Percentiles rank a stretch among this genome's conserved stretches.
Evolutionary conservation across 2,329 filamentous ascomycete species (phyloP).

Genomic region (Piedraia hortae): DNA sequence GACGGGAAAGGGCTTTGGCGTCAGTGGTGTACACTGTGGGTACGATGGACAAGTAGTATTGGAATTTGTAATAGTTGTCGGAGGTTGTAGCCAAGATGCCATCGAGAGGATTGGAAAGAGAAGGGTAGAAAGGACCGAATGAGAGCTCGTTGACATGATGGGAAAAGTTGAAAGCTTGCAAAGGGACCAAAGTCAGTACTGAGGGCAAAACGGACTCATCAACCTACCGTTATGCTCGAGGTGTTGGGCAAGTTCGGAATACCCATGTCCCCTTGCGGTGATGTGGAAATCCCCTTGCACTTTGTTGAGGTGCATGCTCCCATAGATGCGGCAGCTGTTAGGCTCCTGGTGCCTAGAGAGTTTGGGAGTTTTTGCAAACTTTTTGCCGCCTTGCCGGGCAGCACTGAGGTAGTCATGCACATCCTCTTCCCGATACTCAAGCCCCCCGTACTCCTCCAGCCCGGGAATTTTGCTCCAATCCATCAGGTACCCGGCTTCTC

Average conservation of each 20-base stretch:
- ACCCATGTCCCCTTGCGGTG: slow-evolving; percentile 85
- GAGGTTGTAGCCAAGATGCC: slow-evolving; percentile 55
- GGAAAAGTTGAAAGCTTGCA: slow-evolving; percentile 76
- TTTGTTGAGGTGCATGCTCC: slow-evolving; percentile 76
- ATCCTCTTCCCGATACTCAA: slow-evolving; percentile 37
- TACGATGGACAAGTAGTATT: slow-evolving; percentile 90
- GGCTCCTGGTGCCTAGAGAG: slow-evolving; percentile 21
- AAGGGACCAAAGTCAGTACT: not conserved
- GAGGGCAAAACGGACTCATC: not conserved
- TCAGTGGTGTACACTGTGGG: slow-evolving; percentile 60
- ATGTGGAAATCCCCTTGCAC: slow-evolving; percentile 97
- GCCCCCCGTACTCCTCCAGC: slow-evolving; percentile 27
- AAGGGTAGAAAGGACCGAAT: slow-evolving; percentile 90
- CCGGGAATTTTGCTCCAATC: slow-evolving; percentile 11
- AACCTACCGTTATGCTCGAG: slow-evolving; percentile 51
- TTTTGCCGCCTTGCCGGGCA: slow-evolving; percentile 35
- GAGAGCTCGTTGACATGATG: slow-evolving; percentile 90
- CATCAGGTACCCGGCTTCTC: too few relatives aligned
- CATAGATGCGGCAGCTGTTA: slow-evolving; percentile 72
- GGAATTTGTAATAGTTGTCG: slow-evolving; percentile 74
- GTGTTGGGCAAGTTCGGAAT: slow-evolving; percentile 52
- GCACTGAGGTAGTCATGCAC: slow-evolving; percentile 70
- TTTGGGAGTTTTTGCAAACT: slow-evolving; percentile 46
- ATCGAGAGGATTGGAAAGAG: slow-evolving; percentile 79
- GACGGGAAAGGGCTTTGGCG: slow-evolving; percentile 15